Base-by-base conservation (phyloP, 306 rosid genomes). In the Phaseolus lunatus region DNA sequence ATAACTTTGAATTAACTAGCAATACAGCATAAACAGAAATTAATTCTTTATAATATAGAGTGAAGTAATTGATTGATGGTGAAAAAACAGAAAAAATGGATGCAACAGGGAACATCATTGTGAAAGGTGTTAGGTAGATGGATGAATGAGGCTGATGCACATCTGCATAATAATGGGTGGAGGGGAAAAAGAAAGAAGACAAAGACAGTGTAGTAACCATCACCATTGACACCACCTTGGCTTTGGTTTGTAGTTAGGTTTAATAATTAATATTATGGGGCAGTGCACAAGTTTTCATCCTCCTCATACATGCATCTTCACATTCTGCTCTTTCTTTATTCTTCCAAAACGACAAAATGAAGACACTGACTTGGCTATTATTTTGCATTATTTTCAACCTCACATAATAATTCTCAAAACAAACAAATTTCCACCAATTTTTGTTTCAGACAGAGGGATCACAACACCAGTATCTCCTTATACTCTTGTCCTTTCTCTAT, bases 401-500 rank as follows among this genome's bases (percentile, higher is more conserved):
- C 2, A 35, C 14, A 65, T 66, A 19, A 65, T 66, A 19, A 5
- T 37, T 23, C 6, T 33, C 31, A 37, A 9, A 54, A 24, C 67
- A 54, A 77, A 54, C 75, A 54, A 77, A 67, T 65, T 54, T 77
- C 4, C 41, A 3, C n/a, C 23, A 67, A 53, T 33, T 33, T 5
- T 54, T 67, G n/a, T 77, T 67, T 54, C 16, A 12, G 20, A 13
- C 67, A 66, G 19, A 66, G 19, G 54, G 54, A 52, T 76, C 80
- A 2, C 2, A 53, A 37, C 67, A 52, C 5, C 12, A 24, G 54
- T 52, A 48, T 29, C 14, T 27, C 49, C 35, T 13, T 9, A 7
- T 24, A 26, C 13, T 63, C 53, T 50, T 78, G 75, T 67, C 81
- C 44, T 37, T 11, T 37, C 7, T 31, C 5, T 29, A 29, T 29